These are phyloP conservation scores for Arthrobotrys musiformis DNA, from an alignment of 2,329 filamentous ascomycete species.

Conservation along the genomic window DNA sequence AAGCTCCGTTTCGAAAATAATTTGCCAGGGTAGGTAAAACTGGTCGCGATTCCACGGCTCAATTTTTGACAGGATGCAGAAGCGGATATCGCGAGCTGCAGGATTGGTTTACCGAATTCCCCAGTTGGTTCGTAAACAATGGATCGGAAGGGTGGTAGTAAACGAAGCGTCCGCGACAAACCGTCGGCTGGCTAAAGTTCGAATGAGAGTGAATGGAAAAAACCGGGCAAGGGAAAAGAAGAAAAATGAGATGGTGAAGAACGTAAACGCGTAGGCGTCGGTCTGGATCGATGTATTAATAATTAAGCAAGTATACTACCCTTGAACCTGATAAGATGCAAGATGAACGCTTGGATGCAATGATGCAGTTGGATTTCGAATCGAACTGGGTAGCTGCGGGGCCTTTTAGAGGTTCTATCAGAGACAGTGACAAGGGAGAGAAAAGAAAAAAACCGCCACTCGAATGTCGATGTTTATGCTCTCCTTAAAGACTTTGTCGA, in stretches of 20 bases:
- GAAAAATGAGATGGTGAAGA: neutral
- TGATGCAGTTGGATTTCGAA: slow-evolving; percentile 21
- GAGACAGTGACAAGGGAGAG: slow-evolving; percentile 19
- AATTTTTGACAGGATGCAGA: slow-evolving; percentile 26
- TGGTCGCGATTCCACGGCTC: slow-evolving; percentile 40
- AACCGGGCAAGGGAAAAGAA: too few relatives aligned
- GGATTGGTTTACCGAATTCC: slow-evolving; percentile 25
- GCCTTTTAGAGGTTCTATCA: slow-evolving; percentile 29
- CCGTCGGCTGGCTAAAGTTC: slow-evolving; percentile 24
- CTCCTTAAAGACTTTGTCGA: slow-evolving; percentile 9
- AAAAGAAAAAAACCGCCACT: neutral
- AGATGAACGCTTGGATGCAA: neutral
- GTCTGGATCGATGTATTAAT: neutral
- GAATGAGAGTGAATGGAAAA: neutral
- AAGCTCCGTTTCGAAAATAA: slow-evolving; percentile 18
- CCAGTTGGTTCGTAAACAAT: slow-evolving; percentile 15
- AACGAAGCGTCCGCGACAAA: neutral
- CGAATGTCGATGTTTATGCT: slow-evolving; percentile 5
- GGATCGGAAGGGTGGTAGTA: slow-evolving; percentile 23
- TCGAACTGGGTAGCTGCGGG: slow-evolving; percentile 43
- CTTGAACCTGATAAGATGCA: slow-evolving; percentile 24
- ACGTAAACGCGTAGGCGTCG: slow-evolving; percentile 12
- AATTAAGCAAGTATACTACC: slow-evolving; percentile 8
- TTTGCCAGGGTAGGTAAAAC: slow-evolving; percentile 28
- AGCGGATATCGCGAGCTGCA: slow-evolving; percentile 36